Base-by-base conservation (phyloP, 495 filamentous ascomycete species). In the Hypoxylon intermedium region DNA sequence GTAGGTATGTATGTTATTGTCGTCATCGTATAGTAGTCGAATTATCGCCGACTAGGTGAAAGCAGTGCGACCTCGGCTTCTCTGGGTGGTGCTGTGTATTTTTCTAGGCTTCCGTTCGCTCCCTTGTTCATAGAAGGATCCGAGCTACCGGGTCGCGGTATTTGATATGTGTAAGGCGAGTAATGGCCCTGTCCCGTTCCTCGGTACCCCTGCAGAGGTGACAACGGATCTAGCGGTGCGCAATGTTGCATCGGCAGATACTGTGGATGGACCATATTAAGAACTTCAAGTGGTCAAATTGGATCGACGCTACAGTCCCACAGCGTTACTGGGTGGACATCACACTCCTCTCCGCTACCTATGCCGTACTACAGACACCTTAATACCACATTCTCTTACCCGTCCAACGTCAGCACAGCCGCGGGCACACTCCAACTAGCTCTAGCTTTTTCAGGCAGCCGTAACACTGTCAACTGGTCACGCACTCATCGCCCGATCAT, bases 351-450 rank as follows among this genome's bases (percentile, higher is more conserved):
- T 45, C 40, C 47, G 18, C 56, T 47, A 33, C 7, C 13, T 43
- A 47, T 60, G 56, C 46, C 23, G 51, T 59, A 43, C 41, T 21
- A 55, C 55, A 15, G 46, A 44, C 43, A 50, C 30, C 33, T 40
- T 48, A 19, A 33, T 45, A 45, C 45, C n/a, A 37, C n/a, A 36
- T 52, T 46, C 48, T 51, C 45, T 40, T 38, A 21, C 30, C 51
- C 31, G 62, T 65, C 62, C 38, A 65, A 65, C 55, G 62, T 65
- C 45, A 65, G 62, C 55, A 20, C 18, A 30, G 41, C 46, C 45
- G 49, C 54, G 13, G 52, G 12, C 31, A 50, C 28, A 6, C 26
- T 34, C 23, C 21, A 36, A 41, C 21, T 16, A 28, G 34, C 24
- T 23, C 36, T 12, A 19, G 31, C 34, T 9, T 38, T 23, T 24